Evolutionary conservation across 2,329 filamentous ascomycete species (phyloP).

Genomic region (Ophiocordyceps camponoti-leonardi): DNA sequence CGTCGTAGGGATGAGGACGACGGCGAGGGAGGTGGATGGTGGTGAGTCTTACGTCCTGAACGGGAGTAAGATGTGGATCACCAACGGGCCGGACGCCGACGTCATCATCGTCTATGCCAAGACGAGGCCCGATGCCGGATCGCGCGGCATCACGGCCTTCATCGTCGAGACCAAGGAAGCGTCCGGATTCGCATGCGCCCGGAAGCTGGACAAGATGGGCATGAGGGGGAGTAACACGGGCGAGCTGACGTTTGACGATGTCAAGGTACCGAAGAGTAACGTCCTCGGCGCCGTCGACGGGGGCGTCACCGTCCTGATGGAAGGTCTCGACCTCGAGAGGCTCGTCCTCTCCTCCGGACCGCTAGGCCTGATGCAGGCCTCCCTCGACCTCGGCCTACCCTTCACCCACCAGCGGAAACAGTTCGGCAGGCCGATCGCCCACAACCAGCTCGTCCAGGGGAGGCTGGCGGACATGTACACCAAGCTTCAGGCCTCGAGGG

Average conservation of each 20-base stretch:
- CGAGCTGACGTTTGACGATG: constrained; percentile 76
- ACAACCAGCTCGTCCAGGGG: constrained; percentile 86
- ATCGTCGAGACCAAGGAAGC: constrained; percentile 51
- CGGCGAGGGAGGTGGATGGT: constrained; percentile 63
- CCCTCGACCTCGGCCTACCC: constrained; percentile 70
- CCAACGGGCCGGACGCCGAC: constrained; percentile 91
- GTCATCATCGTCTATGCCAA: constrained; percentile 93
- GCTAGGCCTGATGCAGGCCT: constrained; percentile 84
- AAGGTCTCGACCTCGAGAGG: constrained; percentile 84
- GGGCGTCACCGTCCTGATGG: constrained; percentile 86
- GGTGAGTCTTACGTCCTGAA: constrained; percentile 56
- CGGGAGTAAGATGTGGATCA: constrained; percentile 99
- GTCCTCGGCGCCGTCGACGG: constrained; percentile 64
- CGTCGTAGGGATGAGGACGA: constrained; percentile 89
- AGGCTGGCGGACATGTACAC: constrained; percentile 97
- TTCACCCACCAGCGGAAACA: constrained; percentile 83
- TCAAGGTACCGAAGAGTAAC: constrained; percentile 75
- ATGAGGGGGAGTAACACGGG: constrained; percentile 97
- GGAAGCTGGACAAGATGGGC: constrained; percentile 93
- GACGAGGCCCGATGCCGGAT: constrained; percentile 61
- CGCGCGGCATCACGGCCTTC: constrained; percentile 91
- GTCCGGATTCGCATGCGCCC: constrained; percentile 67
- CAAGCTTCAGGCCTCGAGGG: constrained; percentile 65
- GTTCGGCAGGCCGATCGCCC: constrained; percentile 71
- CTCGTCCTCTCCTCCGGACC: constrained; percentile 84